Evolutionary conservation across 768 basidiomycete species (phyloP), one percentile per base, ranked within the genome.

Genomic region (Hygrophoropsis aurantiaca): DNA sequence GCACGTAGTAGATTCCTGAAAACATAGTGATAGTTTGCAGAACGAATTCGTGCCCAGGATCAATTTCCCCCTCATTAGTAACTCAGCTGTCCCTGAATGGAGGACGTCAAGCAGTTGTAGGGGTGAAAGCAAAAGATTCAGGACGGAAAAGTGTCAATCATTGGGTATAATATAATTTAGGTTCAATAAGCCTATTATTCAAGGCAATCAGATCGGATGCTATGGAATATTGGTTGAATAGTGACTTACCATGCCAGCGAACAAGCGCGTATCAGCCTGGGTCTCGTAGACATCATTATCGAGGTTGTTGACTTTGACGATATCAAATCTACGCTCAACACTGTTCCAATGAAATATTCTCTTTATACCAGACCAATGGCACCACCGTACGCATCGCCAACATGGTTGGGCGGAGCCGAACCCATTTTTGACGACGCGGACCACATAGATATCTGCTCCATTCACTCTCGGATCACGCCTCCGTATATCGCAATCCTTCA

Each of bases 321-420:
- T 68, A 2, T 69, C 68, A 37, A 74, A 72, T 45, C 56, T 58
- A 8, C 60, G 62, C 32, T 57, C 61, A 15, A 55, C 61, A 6
- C 58, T 62, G 44, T 78, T 70, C 73, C 77, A 80, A 51, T 80
- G 74, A 52, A 79, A 81, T 34, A 81, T 72, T 33, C 79, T 71
- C 61, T 73, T 78, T 49, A 82, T 71, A 0, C 79, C 79, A 18
- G 78, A 77, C 79, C 79, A 81, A 36, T 65, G 62, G 53, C 77
- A 81, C 78, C 77, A 82, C 45, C 76, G 72, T 25, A 82, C 47
- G 46, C 80, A 81, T 35, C 79, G 62, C 74, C 77, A 79, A 56
- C 79, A 81, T 26, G 79, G 80, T 57, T 68, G 70, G 11, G 78
- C 74, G 41, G 62, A 64, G n/a, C 76, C 78, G 59, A 74, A 60